Percentiles rank a stretch among this genome's conserved stretches.
phyloP scores from a whole-genome alignment of 257 asterid species.

The Penstemon barbatus region DNA sequence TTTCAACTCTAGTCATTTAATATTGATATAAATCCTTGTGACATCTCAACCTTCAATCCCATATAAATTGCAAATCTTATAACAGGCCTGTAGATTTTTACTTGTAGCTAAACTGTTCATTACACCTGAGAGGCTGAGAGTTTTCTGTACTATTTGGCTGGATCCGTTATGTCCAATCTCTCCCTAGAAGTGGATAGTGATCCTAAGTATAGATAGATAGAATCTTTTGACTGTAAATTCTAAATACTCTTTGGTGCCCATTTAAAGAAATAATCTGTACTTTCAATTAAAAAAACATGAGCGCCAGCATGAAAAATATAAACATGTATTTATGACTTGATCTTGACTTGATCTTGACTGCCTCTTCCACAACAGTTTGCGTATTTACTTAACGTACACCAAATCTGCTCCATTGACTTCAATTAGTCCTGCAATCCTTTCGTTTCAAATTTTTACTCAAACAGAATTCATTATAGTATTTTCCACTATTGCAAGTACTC shows the following conservation, averaged over 20 bases:
- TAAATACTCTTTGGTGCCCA: no score
- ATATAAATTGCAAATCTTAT: not conserved
- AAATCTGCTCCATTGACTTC: not conserved
- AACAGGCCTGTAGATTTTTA: not conserved
- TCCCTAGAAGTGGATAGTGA: no score
- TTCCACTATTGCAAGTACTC: not conserved
- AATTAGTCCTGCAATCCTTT: not conserved
- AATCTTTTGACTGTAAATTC: no score
- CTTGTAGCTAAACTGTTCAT: not conserved
- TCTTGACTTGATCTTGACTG: not conserved
- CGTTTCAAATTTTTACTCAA: not conserved
- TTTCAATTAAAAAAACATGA: no score
- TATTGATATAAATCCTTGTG: no score
- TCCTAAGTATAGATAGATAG: no score
- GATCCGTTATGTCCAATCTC: no score
- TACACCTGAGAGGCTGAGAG: no score
- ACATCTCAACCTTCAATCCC: not conserved
- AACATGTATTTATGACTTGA: not conserved
- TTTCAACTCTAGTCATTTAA: not conserved
- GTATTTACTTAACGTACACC: not conserved
- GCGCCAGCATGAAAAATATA: no score
- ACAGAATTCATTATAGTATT: no score
- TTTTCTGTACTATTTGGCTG: no score
- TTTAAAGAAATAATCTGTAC: no score
- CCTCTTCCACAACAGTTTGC: not conserved